phyloP scores from a whole-genome alignment of 202 grass and related monocot genomes.

The Carex arenaria region DNA sequence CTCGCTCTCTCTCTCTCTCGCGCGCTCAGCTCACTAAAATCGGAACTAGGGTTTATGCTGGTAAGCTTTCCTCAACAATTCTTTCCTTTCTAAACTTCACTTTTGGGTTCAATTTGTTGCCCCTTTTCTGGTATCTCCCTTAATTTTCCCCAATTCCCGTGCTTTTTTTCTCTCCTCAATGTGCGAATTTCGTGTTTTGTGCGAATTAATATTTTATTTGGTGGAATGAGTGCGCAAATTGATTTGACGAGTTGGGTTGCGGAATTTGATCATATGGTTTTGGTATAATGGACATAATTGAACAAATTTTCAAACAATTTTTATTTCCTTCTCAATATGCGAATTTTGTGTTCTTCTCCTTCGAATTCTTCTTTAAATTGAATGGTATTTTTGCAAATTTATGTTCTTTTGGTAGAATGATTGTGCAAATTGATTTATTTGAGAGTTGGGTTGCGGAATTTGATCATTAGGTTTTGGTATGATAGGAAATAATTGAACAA shows the following conservation, averaged over 20 bases:
- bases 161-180: background rate
- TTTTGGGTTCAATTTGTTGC: background rate
- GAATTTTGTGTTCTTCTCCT: background rate
- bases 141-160: background rate
- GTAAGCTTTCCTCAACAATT: background rate
- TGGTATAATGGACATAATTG: no score
- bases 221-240: no score
- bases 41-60: conserved; percentile 20
- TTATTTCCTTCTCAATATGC: background rate
- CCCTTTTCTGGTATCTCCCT: background rate
- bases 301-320: no score
- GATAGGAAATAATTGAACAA: background rate
- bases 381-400: background rate
- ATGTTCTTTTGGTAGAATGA: background rate
- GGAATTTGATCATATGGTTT: no score
- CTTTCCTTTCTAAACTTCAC: background rate
- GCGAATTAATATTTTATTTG: background rate
- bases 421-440: background rate
- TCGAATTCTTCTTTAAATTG: background rate
- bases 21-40: background rate
- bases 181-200: background rate
- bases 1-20: background rate
- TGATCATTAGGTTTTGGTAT: background rate
- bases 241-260: no score
- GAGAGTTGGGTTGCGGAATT: background rate